Conservation (phyloP, 2,329 filamentous ascomycete species). For the Emmonsiellopsis sp. region DNA sequence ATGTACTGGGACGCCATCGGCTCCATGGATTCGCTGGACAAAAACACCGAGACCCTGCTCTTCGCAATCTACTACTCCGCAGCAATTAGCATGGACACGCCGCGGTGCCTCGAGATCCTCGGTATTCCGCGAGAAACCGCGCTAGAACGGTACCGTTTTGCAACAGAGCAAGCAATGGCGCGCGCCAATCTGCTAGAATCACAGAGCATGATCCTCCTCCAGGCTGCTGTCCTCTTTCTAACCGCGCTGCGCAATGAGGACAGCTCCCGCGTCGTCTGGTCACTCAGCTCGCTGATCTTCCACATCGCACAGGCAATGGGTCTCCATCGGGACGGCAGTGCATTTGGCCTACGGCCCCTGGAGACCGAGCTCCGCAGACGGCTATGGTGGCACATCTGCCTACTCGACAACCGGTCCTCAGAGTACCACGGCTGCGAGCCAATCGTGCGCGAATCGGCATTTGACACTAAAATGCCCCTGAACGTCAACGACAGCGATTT, state of each 20-base stretch:
- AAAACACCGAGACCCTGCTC: slow-evolving; percentile 45
- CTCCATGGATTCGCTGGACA: slow-evolving; percentile 21
- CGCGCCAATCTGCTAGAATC: slow-evolving; percentile 50
- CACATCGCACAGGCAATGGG: slow-evolving; percentile 22
- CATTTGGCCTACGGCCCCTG: background rate
- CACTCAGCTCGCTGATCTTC: slow-evolving; percentile 20
- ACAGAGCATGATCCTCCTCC: slow-evolving; percentile 47
- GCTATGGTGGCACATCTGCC: background rate
- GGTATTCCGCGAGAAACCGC: slow-evolving; percentile 37
- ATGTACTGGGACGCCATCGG: too few species aligned
- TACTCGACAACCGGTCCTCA: background rate
- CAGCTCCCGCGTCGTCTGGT: slow-evolving; percentile 19
- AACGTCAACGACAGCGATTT: background rate
- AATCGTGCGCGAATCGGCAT: background rate
- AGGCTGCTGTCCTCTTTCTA: slow-evolving; percentile 51
- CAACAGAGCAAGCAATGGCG: slow-evolving; percentile 49
- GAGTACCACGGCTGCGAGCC: background rate
- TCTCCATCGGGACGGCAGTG: slow-evolving; percentile 16
- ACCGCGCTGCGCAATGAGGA: slow-evolving; percentile 29
- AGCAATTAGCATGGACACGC: slow-evolving; percentile 40
- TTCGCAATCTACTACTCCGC: slow-evolving; percentile 52
- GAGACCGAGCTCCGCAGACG: background rate
- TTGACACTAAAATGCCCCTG: background rate
- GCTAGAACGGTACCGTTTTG: slow-evolving; percentile 46
- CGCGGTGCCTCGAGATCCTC: slow-evolving; percentile 38